Evolutionary conservation across 2,329 filamentous ascomycete species (phyloP).

Genomic region (Diplodia mutila): DNA sequence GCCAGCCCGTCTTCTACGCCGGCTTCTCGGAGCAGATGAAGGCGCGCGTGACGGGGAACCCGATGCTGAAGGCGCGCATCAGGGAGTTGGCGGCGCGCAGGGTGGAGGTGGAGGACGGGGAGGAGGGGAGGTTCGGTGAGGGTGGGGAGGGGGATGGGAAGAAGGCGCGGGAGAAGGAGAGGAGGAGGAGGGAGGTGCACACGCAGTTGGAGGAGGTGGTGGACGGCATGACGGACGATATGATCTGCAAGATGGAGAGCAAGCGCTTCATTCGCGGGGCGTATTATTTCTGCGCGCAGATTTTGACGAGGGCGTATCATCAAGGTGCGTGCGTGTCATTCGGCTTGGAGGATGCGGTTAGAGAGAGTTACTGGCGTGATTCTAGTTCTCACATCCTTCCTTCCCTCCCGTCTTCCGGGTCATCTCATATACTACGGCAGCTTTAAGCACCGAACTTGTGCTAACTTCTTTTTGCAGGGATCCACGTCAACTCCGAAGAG

Average conservation of each 20-base stretch:
- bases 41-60: constrained; percentile 71
- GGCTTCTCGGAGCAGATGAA: constrained; percentile 94
- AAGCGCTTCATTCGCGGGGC: constrained; percentile 88
- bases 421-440: too few relatives aligned
- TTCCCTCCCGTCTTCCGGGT: not conserved
- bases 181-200: constrained; percentile 73
- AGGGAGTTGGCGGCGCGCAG: constrained; percentile 74
- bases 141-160: constrained; percentile 41
- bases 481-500: constrained; percentile 94
- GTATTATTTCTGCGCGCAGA: constrained; percentile 86
- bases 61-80: constrained; percentile 75
- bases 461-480: constrained; percentile 50
- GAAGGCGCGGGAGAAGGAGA: constrained; percentile 62
- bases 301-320: constrained; percentile 90
- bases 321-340: constrained; percentile 63
- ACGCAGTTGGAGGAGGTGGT: constrained; percentile 76
- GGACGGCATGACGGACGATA: constrained; percentile 84
- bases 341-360: not conserved
- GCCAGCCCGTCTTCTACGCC: constrained; percentile 89
- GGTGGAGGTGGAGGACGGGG: constrained; percentile 73
- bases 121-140: constrained; percentile 58
- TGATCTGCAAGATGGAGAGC: constrained; percentile 99
- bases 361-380: too few relatives aligned
- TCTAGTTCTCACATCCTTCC: too few relatives aligned
- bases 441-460: not conserved